These are phyloP conservation scores for Xylariales sp. DNA, from an alignment of 2,329 filamentous ascomycete genomes.

Conservation along the genomic window DNA sequence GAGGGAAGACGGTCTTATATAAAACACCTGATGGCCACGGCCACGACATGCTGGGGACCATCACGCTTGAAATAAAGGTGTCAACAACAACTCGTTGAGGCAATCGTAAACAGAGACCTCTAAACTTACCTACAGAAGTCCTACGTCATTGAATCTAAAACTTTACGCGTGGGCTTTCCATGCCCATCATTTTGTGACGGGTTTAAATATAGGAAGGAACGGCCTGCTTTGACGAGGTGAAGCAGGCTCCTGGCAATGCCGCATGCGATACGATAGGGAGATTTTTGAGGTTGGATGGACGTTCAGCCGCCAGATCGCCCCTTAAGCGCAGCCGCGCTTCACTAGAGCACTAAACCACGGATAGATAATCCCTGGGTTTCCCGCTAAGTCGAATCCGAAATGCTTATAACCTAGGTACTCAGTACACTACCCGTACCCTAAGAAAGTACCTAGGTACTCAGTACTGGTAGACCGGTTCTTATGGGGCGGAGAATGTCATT, in stretches of 20 bases:
- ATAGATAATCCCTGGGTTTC: neutral
- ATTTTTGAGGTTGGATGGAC: conserved; percentile 34
- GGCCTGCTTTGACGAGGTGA: conserved; percentile 13
- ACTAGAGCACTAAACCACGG: neutral
- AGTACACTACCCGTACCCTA: no score
- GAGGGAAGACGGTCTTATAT: neutral
- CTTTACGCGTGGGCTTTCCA: neutral
- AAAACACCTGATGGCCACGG: neutral
- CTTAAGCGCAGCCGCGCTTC: conserved; percentile 27
- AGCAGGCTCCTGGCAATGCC: conserved; percentile 11
- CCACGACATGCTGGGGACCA: neutral
- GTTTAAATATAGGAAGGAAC: neutral
- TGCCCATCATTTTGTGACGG: neutral
- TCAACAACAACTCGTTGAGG: conserved; percentile 9
- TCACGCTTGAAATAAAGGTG: conserved; percentile 1
- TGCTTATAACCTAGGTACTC: neutral
- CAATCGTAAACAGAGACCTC: conserved; percentile 12
- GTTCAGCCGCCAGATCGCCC: conserved; percentile 24
- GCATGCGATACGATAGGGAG: conserved; percentile 15
- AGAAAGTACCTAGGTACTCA: no score
- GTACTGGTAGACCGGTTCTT: no score
- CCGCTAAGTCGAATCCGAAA: neutral
- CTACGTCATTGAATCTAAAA: conserved; percentile 1
- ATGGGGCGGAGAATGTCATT: no score
- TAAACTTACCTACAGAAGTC: conserved; percentile 23